These are phyloP conservation scores for Aspergillus thermomutatus DNA, from an alignment of 2,329 filamentous ascomycete genomes.

Conservation along the genomic window DNA sequence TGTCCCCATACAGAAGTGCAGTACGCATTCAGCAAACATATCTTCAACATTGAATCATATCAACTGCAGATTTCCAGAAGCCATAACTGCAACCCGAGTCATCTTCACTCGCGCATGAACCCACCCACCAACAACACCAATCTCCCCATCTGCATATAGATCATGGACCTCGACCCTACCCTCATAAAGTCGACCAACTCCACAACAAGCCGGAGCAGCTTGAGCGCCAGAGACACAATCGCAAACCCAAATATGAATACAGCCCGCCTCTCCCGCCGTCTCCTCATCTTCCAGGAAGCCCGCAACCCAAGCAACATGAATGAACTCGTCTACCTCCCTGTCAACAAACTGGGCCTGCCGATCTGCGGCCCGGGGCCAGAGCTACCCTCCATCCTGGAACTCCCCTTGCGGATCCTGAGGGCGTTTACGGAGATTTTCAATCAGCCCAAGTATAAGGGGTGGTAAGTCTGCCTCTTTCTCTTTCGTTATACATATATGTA, in stretches of 20 bases:
- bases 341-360: conserved; percentile 36
- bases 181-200: not conserved
- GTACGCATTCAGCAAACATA: no score
- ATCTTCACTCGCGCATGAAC: not conserved
- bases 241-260: conserved; percentile 8
- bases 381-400: conserved; percentile 31
- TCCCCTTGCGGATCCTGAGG: conserved; percentile 31
- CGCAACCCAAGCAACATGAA: conserved; percentile 28
- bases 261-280: conserved; percentile 19
- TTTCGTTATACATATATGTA: not conserved
- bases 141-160: not conserved
- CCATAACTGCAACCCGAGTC: no score
- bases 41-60: not conserved
- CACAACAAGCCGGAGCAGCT: not conserved
- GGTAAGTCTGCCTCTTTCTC: conserved; percentile 20
- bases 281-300: conserved; percentile 38
- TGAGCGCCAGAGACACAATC: not conserved
- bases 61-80: not conserved
- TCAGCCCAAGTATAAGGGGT: conserved; percentile 37
- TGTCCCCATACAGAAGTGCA: no score
- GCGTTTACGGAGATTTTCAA: conserved; percentile 41
- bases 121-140: not conserved
- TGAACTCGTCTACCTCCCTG: conserved; percentile 29
- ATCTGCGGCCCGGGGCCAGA: conserved; percentile 33
- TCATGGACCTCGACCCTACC: not conserved